Evolutionary conservation across 2,329 filamentous ascomycete genomes (phyloP), one percentile per base, ranked within the genome.

Genomic region (Chaetomiaceae sp.): DNA sequence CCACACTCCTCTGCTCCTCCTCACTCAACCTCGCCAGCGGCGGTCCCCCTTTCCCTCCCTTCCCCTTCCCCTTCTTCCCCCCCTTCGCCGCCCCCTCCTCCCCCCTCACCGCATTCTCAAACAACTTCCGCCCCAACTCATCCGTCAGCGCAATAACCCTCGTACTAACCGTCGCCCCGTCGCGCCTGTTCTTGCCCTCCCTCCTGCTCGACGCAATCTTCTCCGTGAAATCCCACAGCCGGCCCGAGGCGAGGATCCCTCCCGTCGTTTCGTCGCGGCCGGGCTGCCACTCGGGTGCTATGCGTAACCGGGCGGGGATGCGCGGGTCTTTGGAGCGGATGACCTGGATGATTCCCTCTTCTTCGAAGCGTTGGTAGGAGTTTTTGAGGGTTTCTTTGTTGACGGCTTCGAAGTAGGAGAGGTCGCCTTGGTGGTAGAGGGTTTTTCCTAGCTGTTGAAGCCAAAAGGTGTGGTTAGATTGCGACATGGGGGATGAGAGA

Each of bases 371-470:
- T 34, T 83, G 79, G 70, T 92, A 96, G 0, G 91, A 87, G 69
- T 99, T 99, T 66, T 94, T 95, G 53, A 99, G 80, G 0, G 91
- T 95, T 70, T 99, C 92, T 64, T 96, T 96, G 76, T 99, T 99
- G 59, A 99, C 92, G 3, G 94, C 91, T 72, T 99, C 94, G 62
- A 96, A 97, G 72, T 99, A 99, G 27, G 87, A 91, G 9, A 99
- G 81, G 65, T 99, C 94, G 52, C 94, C 94, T 73, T 99, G 92
- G 68, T 99, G 92, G 66, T 96, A 99, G 1, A 99, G 79, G 0
- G 94, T 97, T 72, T 99, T 97, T 51, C 94, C 94, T 27, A 96
- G 82, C 81, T 92, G 63, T 89, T 20, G 23, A 33, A 8, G 25
- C 25, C 4, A 6, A 52, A 9, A 8, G 7, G 12, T 17, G 6